Conservation (phyloP, 805 yeast genomes). For the Candida sphagnicola region DNA sequence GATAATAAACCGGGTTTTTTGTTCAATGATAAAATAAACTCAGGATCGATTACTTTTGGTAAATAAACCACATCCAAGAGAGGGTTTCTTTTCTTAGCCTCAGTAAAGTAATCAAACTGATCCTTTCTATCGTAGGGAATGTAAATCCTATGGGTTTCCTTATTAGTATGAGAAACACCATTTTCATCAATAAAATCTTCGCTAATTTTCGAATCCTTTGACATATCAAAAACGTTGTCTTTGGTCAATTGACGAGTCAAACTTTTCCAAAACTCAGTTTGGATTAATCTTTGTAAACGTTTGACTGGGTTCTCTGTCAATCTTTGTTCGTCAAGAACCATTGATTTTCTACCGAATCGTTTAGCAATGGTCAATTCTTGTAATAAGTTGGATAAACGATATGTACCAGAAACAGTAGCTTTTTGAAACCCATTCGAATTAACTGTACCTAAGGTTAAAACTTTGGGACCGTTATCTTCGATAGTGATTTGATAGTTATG, state of each 20-base stretch:
- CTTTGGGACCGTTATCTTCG: conserved; percentile 30
- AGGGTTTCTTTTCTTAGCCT: conserved; percentile 53
- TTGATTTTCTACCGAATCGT: conserved; percentile 70
- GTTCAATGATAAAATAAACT: conserved; percentile 72
- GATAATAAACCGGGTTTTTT: conserved; percentile 83
- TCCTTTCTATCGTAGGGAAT: conserved; percentile 67
- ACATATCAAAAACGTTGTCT: conserved; percentile 61
- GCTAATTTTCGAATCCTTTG: conserved; percentile 71
- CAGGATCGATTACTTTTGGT: conserved; percentile 72
- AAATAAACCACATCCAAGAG: conserved; percentile 72
- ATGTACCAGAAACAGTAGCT: conserved; percentile 78
- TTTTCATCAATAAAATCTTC: conserved; percentile 38
- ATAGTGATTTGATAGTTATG: conserved; percentile 62
- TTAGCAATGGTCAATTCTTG: conserved; percentile 89
- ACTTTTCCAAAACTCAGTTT: conserved; percentile 75
- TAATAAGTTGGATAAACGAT: conserved; percentile 78
- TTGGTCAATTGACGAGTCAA: conserved; percentile 70
- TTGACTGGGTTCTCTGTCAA: conserved; percentile 84
- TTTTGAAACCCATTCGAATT: conserved; percentile 78
- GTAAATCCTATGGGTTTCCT: conserved; percentile 70
- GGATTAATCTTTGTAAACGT: conserved; percentile 67
- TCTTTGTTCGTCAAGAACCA: conserved; percentile 78
- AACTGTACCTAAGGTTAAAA: conserved; percentile 49
- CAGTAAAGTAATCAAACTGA: conserved; percentile 64
- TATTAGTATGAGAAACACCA: conserved; percentile 31